Base-by-base conservation (phyloP, 345 rosid genomes). In the Kernera saxatilis region DNA sequence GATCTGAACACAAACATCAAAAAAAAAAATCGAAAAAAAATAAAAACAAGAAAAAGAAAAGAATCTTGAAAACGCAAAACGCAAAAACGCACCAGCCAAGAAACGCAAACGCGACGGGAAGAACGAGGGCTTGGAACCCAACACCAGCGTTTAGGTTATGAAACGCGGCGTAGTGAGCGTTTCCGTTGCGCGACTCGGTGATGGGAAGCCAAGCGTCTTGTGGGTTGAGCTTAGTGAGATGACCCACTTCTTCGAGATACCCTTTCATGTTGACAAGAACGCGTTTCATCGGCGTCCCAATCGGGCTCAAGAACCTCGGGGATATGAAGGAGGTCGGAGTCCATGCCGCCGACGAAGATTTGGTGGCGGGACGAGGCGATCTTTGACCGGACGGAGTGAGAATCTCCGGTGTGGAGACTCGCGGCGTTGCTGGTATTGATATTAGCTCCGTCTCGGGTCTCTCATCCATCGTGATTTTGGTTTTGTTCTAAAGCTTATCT, bases 151-250 rank as follows among this genome's bases (percentile, higher is more conserved):
- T 93, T 15, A 93, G 82, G 64, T 93, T 93, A 64, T 93, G 98
- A 83, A 93, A 93, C 43, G 98, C 98, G 9, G 98, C 94, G 81
- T 93, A 93, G 55, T 93, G 90, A 70, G 98, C 97, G 71, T 93
- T 93, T n/a, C 97, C 98, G 30, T 93, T 93, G 29, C 98, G 88
- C 18, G 98, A 93, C 78, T 93, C 97, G 0, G 98, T 93, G 54
- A 93, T 93, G 12, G 97, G 98, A 49, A 93, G 96, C 98, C 97
- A 93, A 61, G 98, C 97, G 22, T 93, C 98, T 58, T 93, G 98
- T 2, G 98, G 98, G 72, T 93, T 93, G 7, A 93, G 94, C 84
- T 89, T 93, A 4, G 98, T 93, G 21, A 93, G 82, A 43, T 93
- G 98, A 36, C 98, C 98, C 25, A 93, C 85, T 61, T 93, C 98